Conservation (phyloP, 129 eudicot genomes). For the Calendula officinalis region DNA sequence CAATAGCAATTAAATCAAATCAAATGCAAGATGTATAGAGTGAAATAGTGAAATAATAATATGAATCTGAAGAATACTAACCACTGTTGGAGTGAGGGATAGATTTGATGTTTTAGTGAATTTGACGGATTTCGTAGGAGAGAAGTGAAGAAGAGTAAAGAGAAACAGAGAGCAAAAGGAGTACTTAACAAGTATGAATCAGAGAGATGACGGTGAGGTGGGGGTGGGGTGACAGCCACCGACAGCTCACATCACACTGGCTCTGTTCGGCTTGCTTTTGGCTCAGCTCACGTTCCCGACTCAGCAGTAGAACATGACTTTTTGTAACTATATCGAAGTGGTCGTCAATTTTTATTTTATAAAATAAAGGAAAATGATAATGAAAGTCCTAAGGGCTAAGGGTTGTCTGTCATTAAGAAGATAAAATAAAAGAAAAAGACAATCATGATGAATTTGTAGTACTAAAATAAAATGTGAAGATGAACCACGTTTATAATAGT, state of each 20-base stretch:
- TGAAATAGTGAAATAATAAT: slow-evolving; percentile 2
- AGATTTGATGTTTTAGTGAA: slow-evolving; percentile 30
- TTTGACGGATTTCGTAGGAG: slow-evolving; percentile 19
- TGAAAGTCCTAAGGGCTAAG: too few species aligned
- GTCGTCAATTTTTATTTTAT: too few species aligned
- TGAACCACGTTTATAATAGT: too few species aligned
- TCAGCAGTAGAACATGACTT: neutral
- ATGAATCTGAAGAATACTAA: slow-evolving; percentile 11
- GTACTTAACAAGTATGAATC: slow-evolving; percentile 28
- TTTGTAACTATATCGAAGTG: neutral
- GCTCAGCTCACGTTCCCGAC: slow-evolving; percentile 32
- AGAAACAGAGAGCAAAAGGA: neutral
- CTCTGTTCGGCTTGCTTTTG: slow-evolving; percentile 19
- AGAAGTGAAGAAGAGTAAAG: slow-evolving; percentile 11
- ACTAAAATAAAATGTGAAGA: too few species aligned
- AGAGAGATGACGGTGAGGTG: slow-evolving; percentile 25
- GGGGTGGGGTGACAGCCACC: slow-evolving; percentile 40
- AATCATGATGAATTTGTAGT: too few species aligned
- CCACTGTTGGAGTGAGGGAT: slow-evolving; percentile 19
- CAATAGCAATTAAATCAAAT: too few species aligned
- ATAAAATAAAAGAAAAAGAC: too few species aligned
- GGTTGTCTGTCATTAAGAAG: too few species aligned
- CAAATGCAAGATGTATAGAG: slow-evolving; percentile 2
- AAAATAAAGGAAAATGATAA: too few species aligned
- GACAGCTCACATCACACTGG: slow-evolving; percentile 37